phyloP scores from a whole-genome alignment of 2,329 filamentous ascomycete genomes.

The Dothideomycetes sp. region DNA sequence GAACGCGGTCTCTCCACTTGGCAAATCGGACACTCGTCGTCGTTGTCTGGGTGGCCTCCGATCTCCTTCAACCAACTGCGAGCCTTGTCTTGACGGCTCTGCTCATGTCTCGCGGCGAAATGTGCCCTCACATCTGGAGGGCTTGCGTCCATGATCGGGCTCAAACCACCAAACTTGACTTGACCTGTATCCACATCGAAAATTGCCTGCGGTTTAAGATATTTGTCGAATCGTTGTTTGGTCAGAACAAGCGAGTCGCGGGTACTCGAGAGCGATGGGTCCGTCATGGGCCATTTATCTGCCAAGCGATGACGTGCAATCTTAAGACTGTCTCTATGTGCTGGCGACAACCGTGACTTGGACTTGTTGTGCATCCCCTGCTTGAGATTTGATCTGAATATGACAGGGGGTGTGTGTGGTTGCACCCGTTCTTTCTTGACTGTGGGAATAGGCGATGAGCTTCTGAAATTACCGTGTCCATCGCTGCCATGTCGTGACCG shows the following conservation, averaged over 20 bases:
- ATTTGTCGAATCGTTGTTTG: slow-evolving; percentile 20
- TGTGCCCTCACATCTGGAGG: slow-evolving; percentile 18
- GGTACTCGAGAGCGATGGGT: slow-evolving; percentile 18
- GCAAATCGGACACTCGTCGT: slow-evolving; percentile 21
- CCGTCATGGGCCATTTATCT: slow-evolving; percentile 15
- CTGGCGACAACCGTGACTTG: slow-evolving; percentile 16
- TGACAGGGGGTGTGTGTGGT: background rate
- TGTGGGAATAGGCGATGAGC: background rate
- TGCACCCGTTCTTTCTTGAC: too few relatives aligned
- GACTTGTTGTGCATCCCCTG: slow-evolving; percentile 10
- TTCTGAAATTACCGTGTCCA: background rate
- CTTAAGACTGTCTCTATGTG: slow-evolving; percentile 25
- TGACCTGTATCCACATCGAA: slow-evolving; percentile 6
- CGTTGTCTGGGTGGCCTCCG: slow-evolving; percentile 18
- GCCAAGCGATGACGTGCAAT: slow-evolving; percentile 19
- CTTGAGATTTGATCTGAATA: slow-evolving; percentile 3
- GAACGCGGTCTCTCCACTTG: slow-evolving; percentile 18
- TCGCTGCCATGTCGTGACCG: too few relatives aligned
- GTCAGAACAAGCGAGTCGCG: slow-evolving; percentile 23
- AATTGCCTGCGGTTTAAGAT: slow-evolving; percentile 12
- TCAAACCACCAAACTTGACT: slow-evolving; percentile 20
- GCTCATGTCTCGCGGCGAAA: slow-evolving; percentile 1
- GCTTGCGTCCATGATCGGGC: slow-evolving; percentile 23
- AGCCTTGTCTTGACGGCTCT: slow-evolving; percentile 6
- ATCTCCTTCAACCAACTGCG: slow-evolving; percentile 11